Evolutionary conservation across 257 asterid species (phyloP), one percentile per base, ranked within the genome.

Genomic region (Lycium ferocissimum): DNA sequence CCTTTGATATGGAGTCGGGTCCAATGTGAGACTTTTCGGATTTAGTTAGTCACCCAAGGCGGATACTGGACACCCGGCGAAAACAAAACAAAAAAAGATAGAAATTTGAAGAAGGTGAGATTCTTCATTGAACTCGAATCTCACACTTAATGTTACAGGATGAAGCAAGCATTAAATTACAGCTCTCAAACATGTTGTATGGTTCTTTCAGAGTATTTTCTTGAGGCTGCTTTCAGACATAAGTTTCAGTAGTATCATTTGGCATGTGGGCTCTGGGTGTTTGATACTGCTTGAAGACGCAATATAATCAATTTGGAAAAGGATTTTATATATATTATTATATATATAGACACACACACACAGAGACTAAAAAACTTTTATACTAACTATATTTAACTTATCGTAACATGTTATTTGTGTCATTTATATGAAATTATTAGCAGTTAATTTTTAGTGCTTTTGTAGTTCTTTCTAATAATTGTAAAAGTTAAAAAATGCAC

Each of bases 161-260:
- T 6, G 26, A 69, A 37, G 51, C 13, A 69, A 38, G 76, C 22
- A 37, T 2, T 35, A 33, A 66, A 26, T 65, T 65, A 10, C 8
- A 14, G 22, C 4, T 22, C 17, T 3, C 17, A 66, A 26, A 65
- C n/a, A 65, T 26, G 57, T 9, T 43, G 20, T 18, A 71, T 9
- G 49, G n/a, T 18, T 72, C 58, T n/a, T 72, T 43, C 10, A 6
- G 37, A 49, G 6, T 33, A 14, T 22, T 49, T 51, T 49, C 13
- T 51, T 22, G 63, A 76, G 45, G 40, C 1, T 40, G 56, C 37
- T 71, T 71, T 70, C 51, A 15, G 33, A 26, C 2, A 1, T 3
- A 69, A 38, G 79, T 70, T 71, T 71, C 79, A 40, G 54, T 70
- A 17, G 10, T 38, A 70, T 70, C 33, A 43, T 17, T 71, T 76